These are phyloP conservation scores for Venturia pyrina DNA, from an alignment of 2,329 filamentous ascomycete genomes.

Conservation along the genomic window DNA sequence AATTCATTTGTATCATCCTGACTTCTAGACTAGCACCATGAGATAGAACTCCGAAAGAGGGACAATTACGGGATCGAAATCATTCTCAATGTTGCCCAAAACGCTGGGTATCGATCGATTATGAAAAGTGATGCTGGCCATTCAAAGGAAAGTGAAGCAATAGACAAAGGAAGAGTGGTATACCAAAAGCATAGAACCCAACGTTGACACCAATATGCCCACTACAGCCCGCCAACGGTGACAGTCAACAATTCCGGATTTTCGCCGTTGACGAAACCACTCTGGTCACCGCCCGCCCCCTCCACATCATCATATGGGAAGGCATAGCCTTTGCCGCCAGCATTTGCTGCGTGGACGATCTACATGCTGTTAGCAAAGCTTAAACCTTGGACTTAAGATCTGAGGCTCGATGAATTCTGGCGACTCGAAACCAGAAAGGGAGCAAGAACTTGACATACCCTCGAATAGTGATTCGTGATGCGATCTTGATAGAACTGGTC, in stretches of 20 bases:
- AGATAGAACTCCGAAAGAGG: too few relatives aligned
- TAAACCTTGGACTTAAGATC: not conserved
- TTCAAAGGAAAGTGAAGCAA: not conserved
- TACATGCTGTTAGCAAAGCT: not conserved
- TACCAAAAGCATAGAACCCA: not conserved
- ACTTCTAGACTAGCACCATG: too few relatives aligned
- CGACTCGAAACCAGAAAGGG: not conserved
- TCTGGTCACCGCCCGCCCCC: slow-evolving; percentile 45
- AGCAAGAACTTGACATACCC: slow-evolving; percentile 17
- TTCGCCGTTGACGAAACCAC: slow-evolving; percentile 40
- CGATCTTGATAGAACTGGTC: slow-evolving; percentile 25
- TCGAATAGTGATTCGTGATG: slow-evolving; percentile 46
- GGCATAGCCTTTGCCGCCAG: slow-evolving; percentile 52
- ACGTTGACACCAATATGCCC: not conserved
- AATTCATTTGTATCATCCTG: too few relatives aligned
- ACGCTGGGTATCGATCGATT: not conserved
- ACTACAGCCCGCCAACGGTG: slow-evolving; percentile 28
- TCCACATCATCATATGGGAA: slow-evolving; percentile 62
- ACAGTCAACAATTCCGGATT: slow-evolving; percentile 38
- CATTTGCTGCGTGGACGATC: slow-evolving; percentile 50
- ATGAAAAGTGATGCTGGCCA: too few relatives aligned
- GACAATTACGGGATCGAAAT: too few relatives aligned
- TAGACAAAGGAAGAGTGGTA: not conserved
- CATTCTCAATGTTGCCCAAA: not conserved
- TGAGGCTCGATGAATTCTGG: not conserved